Evolutionary conservation across 805 yeast genomes (phyloP), one percentile per base, ranked within the genome.

Genomic region (Jamesozyma lodderae): DNA sequence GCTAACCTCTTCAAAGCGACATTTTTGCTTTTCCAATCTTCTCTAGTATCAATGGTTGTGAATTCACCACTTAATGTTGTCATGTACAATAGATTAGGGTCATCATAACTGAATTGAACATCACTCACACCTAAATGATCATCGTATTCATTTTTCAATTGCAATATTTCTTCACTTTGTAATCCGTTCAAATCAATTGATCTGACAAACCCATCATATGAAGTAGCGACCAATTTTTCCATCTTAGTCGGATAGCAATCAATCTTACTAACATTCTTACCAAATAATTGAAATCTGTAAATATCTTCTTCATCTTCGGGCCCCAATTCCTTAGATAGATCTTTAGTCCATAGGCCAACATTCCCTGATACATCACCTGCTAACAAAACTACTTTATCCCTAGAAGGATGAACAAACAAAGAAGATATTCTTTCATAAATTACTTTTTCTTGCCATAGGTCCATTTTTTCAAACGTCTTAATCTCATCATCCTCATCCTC

Each of bases 291-390:
- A 46, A 87, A 70, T 16, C 74, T 72, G 0, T 82, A 63, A 2
- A 84, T 73, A 28, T 76, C 73, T 6, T 71, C 72, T 14, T 51
- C 55, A 15, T 45, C 37, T 19, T 59, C 63, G 5, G 31, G 27
- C 6, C 23, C 32, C 3, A 33, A 43, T 46, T 14, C 52, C 45
- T n/a, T 50, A 45, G 18, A 51, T 46, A 25, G 53, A 55, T 39
- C 55, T 49, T 6, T 80, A 31, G 88, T 78, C 96, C 96, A 90
- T 13, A 92, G 68, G 0, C 96, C 96, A 31, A 87, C 61, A 44
- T 77, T 72, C 5, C 98, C 98, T n/a, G 64, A 62, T 10, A 85
- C 84, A 60, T 92, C 98, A 33, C 96, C 97, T 1, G 87, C 96
- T 23, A 84, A 55, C 2, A 87, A 68, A 4, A 90, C 51, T 45